These are phyloP conservation scores for Phytophthora idaei DNA, from an alignment of 352 stramenopile genomes.

Conservation along the genomic window DNA sequence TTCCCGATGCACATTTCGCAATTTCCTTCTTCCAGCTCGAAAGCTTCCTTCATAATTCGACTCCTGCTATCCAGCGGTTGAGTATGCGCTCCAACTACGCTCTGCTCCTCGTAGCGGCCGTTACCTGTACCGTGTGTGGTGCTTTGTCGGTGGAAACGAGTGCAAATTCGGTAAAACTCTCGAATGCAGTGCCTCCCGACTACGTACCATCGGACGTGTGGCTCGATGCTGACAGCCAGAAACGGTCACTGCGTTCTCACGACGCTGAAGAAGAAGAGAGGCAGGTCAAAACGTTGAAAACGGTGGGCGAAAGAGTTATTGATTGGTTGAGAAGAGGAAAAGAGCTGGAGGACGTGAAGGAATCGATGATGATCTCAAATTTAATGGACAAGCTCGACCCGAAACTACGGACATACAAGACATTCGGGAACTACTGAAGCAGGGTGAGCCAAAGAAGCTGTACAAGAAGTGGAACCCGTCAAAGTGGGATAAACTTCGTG, in stretches of 20 bases:
- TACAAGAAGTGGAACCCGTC: slow-evolving; percentile 2
- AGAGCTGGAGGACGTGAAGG: not conserved
- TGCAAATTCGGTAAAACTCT: not conserved
- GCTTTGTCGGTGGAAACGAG: not conserved
- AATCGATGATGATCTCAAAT: not conserved
- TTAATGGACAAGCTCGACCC: not conserved
- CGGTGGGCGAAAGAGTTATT: not conserved
- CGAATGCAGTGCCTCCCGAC: not conserved
- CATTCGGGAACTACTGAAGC: not conserved
- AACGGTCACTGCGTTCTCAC: not conserved
- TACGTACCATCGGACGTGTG: not conserved
- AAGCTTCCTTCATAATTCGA: too few species aligned
- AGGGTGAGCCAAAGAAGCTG: not conserved
- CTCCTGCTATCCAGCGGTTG: too few species aligned
- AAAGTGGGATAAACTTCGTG: slow-evolving; percentile 1
- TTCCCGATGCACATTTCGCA: not conserved
- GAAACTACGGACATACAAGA: not conserved
- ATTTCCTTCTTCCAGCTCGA: not conserved
- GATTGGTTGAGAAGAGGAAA: not conserved
- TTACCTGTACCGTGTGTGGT: not conserved
- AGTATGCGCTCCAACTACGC: not conserved
- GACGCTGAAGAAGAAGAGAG: not conserved
- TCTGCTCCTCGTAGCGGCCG: not conserved
- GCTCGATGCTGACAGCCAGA: not conserved
- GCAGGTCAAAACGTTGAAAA: not conserved